Evolutionary conservation across 768 basidiomycete species (phyloP), one percentile per base, ranked within the genome.

Genomic region (Tricholoma sp.): DNA sequence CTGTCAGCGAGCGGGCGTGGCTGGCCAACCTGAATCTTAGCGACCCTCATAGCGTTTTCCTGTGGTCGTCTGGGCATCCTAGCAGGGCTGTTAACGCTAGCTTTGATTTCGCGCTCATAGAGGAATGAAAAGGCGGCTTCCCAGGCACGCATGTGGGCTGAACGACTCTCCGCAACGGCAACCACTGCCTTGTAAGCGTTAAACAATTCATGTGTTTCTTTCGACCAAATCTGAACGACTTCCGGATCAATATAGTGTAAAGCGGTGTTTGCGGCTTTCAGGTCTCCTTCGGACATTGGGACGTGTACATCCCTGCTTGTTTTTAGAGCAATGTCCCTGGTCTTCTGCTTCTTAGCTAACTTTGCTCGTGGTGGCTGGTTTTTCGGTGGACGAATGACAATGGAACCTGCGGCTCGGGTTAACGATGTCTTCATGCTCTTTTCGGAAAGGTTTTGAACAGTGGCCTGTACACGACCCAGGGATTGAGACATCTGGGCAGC

Each of bases 101-200:
- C 53, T 0, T 72, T 64, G 64, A 83, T 64, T 65, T 86, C 83
- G 50, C 72, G 67, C 39, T 76, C 71, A 55, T 79, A 79, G 4
- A 86, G 69, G 56, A 68, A 78, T 0, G 83, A 74, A 59, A 83
- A 74, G 0, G 85, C 80, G 0, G 82, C 78, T 54, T 88, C 80
- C 79, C 83, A 88, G 1, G 86, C 85, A 29, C 76, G 68, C 6
- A 69, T 69, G 59, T 88, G 85, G 0, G 85, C 77, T 10, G 80
- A 79, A 5, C 83, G 81, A 31, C 71, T 81, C 12, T 64, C 61
- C 0, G 82, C 72, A 8, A 85, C 67, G 27, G 67, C 67, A 9
- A 70, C 61, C 10, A 75, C 74, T 16, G 72, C 63, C 9, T 55
- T 64, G 60, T 87, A 85, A 0, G 73, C 71, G 2, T 24, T 59